Evolutionary conservation across 345 rosid genomes (phyloP).

Genomic region (Ailanthus altissimus): DNA sequence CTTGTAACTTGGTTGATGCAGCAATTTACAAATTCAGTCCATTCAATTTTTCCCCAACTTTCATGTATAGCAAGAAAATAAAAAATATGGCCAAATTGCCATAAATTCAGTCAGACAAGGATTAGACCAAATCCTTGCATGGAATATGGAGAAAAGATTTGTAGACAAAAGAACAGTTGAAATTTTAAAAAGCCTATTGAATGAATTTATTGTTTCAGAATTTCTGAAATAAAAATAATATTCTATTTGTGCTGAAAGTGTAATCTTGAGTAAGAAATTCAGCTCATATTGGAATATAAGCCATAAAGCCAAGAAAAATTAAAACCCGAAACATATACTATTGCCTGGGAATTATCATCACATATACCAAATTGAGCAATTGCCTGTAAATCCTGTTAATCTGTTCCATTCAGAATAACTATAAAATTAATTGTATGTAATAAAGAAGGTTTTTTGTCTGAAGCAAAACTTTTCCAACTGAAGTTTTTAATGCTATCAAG

Average conservation of each 20-base stretch:
- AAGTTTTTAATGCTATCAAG: not conserved
- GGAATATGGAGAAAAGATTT: not conserved
- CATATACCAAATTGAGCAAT: not conserved
- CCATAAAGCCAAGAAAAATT: not conserved
- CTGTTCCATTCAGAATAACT: not conserved
- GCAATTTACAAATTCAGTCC: not conserved
- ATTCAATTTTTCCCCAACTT: not conserved
- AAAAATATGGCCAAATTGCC: not conserved
- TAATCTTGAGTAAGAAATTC: not conserved
- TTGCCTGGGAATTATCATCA: not conserved
- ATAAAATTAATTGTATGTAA: not conserved
- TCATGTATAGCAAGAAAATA: not conserved
- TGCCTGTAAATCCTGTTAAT: not conserved
- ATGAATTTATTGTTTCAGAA: not conserved
- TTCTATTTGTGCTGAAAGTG: not conserved
- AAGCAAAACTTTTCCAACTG: not conserved
- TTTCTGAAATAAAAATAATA: not conserved
- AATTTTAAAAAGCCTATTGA: not conserved
- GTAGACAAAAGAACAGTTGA: not conserved
- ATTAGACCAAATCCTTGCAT: not conserved
- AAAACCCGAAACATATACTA: not conserved
- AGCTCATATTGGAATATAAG: not conserved
- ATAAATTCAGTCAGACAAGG: not conserved
- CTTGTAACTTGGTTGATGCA: not conserved
- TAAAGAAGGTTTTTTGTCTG: not conserved